These are phyloP conservation scores for Porpolomopsis calyptriformis DNA, from an alignment of 768 basidiomycete genomes.

Conservation along the genomic window DNA sequence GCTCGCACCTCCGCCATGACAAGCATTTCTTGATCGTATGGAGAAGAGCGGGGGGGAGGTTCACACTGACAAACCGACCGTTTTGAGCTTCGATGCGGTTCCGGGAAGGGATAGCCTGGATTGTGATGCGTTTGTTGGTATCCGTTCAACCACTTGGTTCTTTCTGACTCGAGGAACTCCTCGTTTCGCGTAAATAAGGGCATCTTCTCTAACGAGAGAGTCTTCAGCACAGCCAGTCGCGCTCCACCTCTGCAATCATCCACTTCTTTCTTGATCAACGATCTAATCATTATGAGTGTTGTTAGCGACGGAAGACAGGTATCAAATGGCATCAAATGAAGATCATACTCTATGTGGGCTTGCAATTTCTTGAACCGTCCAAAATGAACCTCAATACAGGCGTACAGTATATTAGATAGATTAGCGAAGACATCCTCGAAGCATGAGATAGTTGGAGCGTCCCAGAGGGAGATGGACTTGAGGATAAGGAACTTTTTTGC, in stretches of 20 bases:
- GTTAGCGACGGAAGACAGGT: background rate
- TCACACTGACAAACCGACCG: no score
- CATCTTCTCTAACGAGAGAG: slow-evolving; percentile 4
- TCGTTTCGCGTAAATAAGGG: slow-evolving; percentile 20
- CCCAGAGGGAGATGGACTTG: slow-evolving; percentile 21
- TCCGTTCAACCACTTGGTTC: slow-evolving; percentile 15
- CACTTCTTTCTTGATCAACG: slow-evolving; percentile 2
- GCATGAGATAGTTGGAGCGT: slow-evolving; percentile 18
- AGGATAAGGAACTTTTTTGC: slow-evolving; percentile 21
- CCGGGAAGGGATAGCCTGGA: no score
- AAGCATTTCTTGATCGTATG: slow-evolving; percentile 26
- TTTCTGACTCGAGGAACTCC: slow-evolving; percentile 14
- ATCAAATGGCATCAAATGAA: no score
- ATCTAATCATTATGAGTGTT: background rate
- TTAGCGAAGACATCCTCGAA: slow-evolving; percentile 18
- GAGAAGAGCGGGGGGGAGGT: background rate
- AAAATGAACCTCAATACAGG: slow-evolving; percentile 19
- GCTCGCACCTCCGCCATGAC: slow-evolving; percentile 48
- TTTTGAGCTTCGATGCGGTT: no score
- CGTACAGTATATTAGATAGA: slow-evolving; percentile 11
- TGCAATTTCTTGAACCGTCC: slow-evolving; percentile 21
- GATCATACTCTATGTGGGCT: slow-evolving; percentile 16
- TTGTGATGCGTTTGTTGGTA: no score
- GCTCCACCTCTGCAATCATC: slow-evolving; percentile 1
- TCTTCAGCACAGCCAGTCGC: background rate